Base-by-base conservation (phyloP, 148 eudicot species). In the Linanthus parryae region DNA sequence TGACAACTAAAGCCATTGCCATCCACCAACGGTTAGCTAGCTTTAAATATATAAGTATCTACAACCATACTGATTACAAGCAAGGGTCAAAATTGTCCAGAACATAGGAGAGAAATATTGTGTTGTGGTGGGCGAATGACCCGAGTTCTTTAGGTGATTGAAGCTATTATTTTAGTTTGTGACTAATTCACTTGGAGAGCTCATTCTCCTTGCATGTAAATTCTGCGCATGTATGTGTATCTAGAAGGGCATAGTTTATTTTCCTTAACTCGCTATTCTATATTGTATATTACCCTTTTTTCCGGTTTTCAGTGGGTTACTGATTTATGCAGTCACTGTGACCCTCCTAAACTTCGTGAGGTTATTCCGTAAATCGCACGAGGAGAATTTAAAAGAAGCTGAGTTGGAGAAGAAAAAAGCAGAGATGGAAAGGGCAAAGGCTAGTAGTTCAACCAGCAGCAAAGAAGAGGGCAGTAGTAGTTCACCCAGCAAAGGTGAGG, bases 341-440 rank as follows among this genome's bases (percentile, higher is more conserved):
- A 89, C 95, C 60, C 71, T 89, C 47, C 64, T 78, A 63, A 89
- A 85, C 79, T 89, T 89, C 73, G 83, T 70, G 76, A 79, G 79
- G 69, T 42, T 80, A 67, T 85, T 80, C 65, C 73, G 78, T 34
- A 89, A 82, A 73, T 87, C 90, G 28, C 97, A 89, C 42, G 91
- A 89, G 19, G 97, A 89, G 73, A 89, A 89, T 52, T 62, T 61
- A 52, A 89, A 89, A 69, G 91, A 80, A 63, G 95, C 81, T 20
- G 97, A 89, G 65, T 61, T 77, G 57, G 97, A 85, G 43, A 83
- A 64, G 69, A 89, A 82, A 76, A 89, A 80, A 71, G 91, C 88
- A 31, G 84, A 73, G 54, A 89, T 62, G 71, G 96, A 84, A 71
- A 74, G 73, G 73, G 67, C 71, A 33, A 77, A 77, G 75, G 79